Conservation (phyloP, 805 yeast genomes). For the Teunomyces tritomae region DNA sequence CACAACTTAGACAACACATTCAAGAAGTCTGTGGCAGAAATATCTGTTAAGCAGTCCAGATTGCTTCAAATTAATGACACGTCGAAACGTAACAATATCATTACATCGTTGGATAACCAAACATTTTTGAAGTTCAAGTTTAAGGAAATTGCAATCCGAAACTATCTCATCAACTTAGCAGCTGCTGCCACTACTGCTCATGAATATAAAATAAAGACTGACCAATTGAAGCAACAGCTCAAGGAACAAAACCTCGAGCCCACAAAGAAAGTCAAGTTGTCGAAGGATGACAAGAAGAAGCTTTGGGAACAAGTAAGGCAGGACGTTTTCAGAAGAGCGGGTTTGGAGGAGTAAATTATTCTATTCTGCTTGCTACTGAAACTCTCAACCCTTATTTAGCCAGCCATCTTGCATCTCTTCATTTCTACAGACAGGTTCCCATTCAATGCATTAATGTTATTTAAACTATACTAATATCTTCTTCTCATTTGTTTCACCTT, state of each 20-base stretch:
- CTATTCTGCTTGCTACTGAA: no score
- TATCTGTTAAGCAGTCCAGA: constrained; percentile 47
- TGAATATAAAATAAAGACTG: constrained; percentile 44
- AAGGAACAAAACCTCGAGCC: constrained; percentile 11
- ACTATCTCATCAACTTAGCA: constrained; percentile 50
- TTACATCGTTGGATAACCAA: constrained; percentile 28
- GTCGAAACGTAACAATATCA: constrained; percentile 20
- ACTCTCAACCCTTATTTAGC: no score
- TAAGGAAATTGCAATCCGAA: constrained; percentile 46
- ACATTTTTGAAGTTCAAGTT: constrained; percentile 33
- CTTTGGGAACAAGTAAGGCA: constrained; percentile 52
- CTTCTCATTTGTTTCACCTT: constrained; percentile 60
- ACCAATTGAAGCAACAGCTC: constrained; percentile 28
- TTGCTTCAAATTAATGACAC: constrained; percentile 35
- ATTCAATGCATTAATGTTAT: constrained; percentile 3
- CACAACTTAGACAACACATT: constrained; percentile 45
- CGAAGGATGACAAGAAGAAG: constrained; percentile 40
- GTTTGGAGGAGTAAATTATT: constrained; percentile 28
- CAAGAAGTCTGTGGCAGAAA: constrained; percentile 47
- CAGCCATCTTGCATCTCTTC: background rate
- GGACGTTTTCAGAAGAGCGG: constrained; percentile 50
- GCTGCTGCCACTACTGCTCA: constrained; percentile 55
- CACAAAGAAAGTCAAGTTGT: constrained; percentile 23
- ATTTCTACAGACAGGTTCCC: constrained; percentile 4
- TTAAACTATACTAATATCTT: constrained; percentile 29